Conservation (phyloP, 352 stramenopile species). For the Pythium insidiosum region DNA sequence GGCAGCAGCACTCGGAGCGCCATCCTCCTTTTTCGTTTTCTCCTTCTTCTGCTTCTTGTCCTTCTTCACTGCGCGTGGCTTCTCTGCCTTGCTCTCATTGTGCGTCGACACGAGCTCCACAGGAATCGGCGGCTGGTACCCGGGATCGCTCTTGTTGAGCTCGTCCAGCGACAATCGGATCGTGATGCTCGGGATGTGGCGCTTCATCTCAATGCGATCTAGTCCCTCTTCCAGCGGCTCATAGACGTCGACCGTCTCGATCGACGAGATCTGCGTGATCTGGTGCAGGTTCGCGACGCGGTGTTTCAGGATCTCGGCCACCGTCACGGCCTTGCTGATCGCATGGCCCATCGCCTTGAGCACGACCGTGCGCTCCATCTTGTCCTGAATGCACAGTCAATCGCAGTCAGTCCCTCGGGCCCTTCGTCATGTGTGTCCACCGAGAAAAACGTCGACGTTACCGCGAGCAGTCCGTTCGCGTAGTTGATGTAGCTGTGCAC, state of each 20-base stretch:
- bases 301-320: conserved; percentile 81
- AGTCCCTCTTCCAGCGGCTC: conserved; percentile 81
- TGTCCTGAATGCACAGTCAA: conserved; percentile 28
- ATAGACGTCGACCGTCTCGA: conserved; percentile 77
- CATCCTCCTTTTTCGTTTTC: conserved; percentile 10
- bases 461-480: conserved; percentile 58
- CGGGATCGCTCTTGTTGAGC: conserved; percentile 43
- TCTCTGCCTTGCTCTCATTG: conserved; percentile 23
- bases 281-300: conserved; percentile 63
- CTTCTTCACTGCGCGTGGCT: conserved; percentile 7
- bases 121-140: conserved; percentile 71
- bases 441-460: too few species aligned
- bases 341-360: conserved; percentile 79
- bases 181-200: conserved; percentile 65
- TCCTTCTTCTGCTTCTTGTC: conserved; percentile 14
- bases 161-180: conserved; percentile 66
- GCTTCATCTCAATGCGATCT: conserved; percentile 65
- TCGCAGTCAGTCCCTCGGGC: conserved; percentile 2
- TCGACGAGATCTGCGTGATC: conserved; percentile 69
- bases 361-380: conserved; percentile 50
- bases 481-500: conserved; percentile 79
- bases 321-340: conserved; percentile 81
- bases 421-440: not conserved
- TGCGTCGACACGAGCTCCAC: conserved; percentile 33
- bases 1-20: not conserved